Conservation (phyloP, 371 early-diverging fungal species). For the Apophysomyces trapeziformis region DNA sequence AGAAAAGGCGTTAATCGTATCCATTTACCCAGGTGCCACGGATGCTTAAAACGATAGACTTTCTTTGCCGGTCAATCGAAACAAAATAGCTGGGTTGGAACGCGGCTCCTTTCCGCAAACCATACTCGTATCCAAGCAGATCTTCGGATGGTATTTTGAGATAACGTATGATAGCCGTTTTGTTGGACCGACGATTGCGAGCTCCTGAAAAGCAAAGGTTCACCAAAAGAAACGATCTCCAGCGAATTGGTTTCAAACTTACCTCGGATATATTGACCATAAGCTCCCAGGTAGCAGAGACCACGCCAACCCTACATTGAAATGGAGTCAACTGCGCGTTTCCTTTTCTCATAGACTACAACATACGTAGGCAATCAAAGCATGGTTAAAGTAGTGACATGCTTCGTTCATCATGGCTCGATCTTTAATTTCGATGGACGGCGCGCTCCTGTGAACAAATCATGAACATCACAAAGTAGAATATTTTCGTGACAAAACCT, state of each 20-base stretch:
- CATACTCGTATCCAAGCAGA: constrained; percentile 79
- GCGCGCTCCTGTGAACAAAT: constrained; percentile 9
- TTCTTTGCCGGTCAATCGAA: constrained; percentile 66
- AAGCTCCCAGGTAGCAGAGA: constrained; percentile 51
- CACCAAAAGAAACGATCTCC: constrained; percentile 59
- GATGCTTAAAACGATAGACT: constrained; percentile 77
- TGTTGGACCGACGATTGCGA: constrained; percentile 60
- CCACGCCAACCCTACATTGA: constrained; percentile 52
- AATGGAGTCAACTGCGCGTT: background rate
- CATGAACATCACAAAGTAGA: background rate
- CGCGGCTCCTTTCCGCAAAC: constrained; percentile 64
- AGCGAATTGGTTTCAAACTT: background rate
- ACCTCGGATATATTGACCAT: constrained; percentile 54
- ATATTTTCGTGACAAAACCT: background rate
- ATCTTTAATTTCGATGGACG: constrained; percentile 18
- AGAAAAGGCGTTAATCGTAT: background rate
- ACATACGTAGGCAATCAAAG: constrained; percentile 36
- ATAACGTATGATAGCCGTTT: constrained; percentile 69
- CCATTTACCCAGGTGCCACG: constrained; percentile 81
- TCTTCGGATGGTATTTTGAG: constrained; percentile 71
- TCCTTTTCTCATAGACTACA: background rate
- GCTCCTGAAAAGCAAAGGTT: constrained; percentile 15
- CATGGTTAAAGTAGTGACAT: constrained; percentile 35
- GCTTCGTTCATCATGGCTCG: constrained; percentile 24
- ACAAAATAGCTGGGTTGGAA: constrained; percentile 86